A percentile compares a stretch with the other conserved stretches of the same genome.
Conservation (phyloP, 495 filamentous ascomycete genomes). For the Penicillium crystallinum region DNA sequence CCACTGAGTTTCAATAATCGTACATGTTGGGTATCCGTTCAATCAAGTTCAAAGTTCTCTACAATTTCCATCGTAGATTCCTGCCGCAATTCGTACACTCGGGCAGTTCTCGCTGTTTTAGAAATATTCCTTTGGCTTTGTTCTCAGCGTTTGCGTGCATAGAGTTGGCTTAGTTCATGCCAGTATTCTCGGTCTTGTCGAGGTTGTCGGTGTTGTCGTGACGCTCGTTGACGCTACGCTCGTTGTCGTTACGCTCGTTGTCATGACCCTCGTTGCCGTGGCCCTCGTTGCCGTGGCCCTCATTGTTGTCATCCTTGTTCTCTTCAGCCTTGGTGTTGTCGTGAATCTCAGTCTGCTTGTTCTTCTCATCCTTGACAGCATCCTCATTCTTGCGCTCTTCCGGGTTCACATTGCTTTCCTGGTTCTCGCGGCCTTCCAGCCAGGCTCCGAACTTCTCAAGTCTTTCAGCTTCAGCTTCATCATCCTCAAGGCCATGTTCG, state of each 20-base stretch:
- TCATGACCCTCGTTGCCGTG: no score
- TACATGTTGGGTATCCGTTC: conserved; percentile 1
- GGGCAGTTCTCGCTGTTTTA: not conserved
- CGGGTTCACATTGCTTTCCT: no score
- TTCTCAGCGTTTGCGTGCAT: not conserved
- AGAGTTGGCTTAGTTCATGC: not conserved
- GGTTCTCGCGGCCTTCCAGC: conserved; percentile 43
- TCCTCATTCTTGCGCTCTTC: no score
- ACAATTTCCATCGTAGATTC: not conserved
- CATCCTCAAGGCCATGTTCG: conserved; percentile 43
- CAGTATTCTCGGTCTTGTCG: not conserved
- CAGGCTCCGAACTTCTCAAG: conserved; percentile 53
- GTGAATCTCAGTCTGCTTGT: no score
- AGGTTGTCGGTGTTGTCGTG: not conserved
- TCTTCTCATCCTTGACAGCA: no score
- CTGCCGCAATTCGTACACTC: not conserved
- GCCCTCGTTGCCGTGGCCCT: conserved; percentile 16
- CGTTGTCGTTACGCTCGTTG: conserved; percentile 21
- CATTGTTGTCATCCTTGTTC: no score
- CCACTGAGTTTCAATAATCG: not conserved
- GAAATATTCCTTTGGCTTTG: not conserved
- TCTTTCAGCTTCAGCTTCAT: conserved; percentile 42
- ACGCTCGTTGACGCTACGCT: not conserved
- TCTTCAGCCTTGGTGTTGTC: no score
- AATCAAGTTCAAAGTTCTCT: no score